Percentiles rank a stretch among this genome's conserved stretches.
phyloP scores from a whole-genome alignment of 1,284 basidiomycete genomes.

The Ustilago crameri region DNA sequence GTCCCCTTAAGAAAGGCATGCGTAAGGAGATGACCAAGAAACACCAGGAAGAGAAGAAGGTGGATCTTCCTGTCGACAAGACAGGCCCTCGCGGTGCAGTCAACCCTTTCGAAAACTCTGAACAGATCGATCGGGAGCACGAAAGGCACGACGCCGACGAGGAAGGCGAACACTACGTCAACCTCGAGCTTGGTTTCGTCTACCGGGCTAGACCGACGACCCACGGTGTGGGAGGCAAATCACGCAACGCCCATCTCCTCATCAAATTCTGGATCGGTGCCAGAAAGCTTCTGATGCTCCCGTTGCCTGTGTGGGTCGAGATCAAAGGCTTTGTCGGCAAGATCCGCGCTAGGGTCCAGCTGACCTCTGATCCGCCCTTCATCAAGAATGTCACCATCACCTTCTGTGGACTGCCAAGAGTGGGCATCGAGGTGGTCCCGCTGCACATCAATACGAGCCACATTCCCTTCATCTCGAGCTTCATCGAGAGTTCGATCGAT shows the following conservation, averaged over 20 bases:
- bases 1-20: constrained; percentile 6
- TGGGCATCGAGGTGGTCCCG: constrained; percentile 49
- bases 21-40: constrained; percentile 7
- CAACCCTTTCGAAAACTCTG: not conserved
- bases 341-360: constrained; percentile 38
- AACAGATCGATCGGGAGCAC: not conserved
- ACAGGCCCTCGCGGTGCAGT: not conserved
- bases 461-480: constrained; percentile 49
- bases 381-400: constrained; percentile 53
- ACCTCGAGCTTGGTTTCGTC: constrained; percentile 48
- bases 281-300: constrained; percentile 36
- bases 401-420: constrained; percentile 50
- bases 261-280: constrained; percentile 54
- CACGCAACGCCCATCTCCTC: constrained; percentile 46
- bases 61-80: constrained; percentile 1
- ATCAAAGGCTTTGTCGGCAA: constrained; percentile 53
- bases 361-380: constrained; percentile 54
- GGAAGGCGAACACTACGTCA: constrained; percentile 40
- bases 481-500: constrained; percentile 56
- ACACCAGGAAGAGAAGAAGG: constrained; percentile 3
- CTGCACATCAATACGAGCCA: constrained; percentile 47
- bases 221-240: constrained; percentile 26
- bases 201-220: constrained; percentile 44
- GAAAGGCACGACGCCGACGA: constrained; percentile 15
- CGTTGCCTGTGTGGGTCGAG: constrained; percentile 57